Conservation (phyloP, 2,329 filamentous ascomycete genomes). For the Fusarium denticulatum region DNA sequence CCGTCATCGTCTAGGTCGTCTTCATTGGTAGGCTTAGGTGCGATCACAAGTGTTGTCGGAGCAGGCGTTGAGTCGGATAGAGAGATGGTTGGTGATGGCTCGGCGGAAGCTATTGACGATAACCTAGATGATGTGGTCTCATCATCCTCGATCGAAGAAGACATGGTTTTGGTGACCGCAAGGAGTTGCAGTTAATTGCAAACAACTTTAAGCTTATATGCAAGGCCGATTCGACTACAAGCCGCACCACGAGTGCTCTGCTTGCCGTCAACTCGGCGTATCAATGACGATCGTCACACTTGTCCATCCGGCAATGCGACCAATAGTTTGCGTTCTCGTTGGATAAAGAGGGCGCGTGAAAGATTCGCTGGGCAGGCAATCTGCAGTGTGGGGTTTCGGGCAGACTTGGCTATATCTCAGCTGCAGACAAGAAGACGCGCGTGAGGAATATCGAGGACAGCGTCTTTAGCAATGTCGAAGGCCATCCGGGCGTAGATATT, state of each 20-base stretch:
- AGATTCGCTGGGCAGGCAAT: neutral
- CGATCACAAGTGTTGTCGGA: conserved; percentile 16
- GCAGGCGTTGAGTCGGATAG: conserved; percentile 29
- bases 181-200: conserved; percentile 5
- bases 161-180: conserved; percentile 25
- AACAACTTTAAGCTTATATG: neutral
- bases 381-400: neutral
- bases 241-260: conserved; percentile 24
- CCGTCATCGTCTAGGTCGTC: conserved; percentile 32
- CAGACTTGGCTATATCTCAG: conserved; percentile 14
- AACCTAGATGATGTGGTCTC: conserved; percentile 18
- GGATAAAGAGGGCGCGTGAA: neutral
- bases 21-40: conserved; percentile 33
- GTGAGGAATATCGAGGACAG: conserved; percentile 17
- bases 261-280: conserved; percentile 39
- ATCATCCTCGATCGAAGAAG: conserved; percentile 27
- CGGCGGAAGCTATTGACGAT: conserved; percentile 21
- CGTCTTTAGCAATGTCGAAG: conserved; percentile 23
- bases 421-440: conserved; percentile 13
- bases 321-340: conserved; percentile 4
- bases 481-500: conserved; percentile 28
- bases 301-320: conserved; percentile 38
- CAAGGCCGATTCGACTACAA: conserved; percentile 33
- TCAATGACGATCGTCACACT: conserved; percentile 29
- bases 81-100: conserved; percentile 28